These are phyloP conservation scores for Brassica balearica DNA, from an alignment of 441 rosid species.

Conservation along the genomic window DNA sequence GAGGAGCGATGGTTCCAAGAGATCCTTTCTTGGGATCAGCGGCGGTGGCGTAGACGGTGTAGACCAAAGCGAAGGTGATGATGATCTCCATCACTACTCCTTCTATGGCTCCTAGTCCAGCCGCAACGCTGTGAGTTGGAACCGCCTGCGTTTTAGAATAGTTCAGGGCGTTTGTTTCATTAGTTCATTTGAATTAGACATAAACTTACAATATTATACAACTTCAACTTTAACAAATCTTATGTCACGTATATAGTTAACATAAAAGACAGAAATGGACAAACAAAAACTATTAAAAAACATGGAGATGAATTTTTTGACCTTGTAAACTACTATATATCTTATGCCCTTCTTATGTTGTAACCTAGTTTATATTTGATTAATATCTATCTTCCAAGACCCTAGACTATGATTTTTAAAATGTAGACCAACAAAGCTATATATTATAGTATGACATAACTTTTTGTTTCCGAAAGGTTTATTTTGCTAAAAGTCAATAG, in stretches of 20 bases:
- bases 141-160: slow-evolving; percentile 52
- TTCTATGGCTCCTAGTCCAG: slow-evolving; percentile 75
- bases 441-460: not conserved
- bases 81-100: slow-evolving; percentile 94
- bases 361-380: not conserved
- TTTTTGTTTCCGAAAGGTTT: not conserved
- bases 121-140: slow-evolving; percentile 77
- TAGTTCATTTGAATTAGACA: slow-evolving; percentile 14
- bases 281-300: slow-evolving; percentile 8
- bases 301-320: not conserved
- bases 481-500: not conserved
- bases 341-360: not conserved
- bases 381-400: not conserved
- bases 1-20: slow-evolving; percentile 84
- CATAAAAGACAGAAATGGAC: not conserved
- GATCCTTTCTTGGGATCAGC: slow-evolving; percentile 95
- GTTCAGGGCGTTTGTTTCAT: slow-evolving; percentile 24
- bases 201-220: not conserved
- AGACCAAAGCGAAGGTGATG: slow-evolving; percentile 85
- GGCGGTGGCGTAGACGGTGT: slow-evolving; percentile 93
- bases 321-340: not conserved
- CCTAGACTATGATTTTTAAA: not conserved
- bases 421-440: not conserved
- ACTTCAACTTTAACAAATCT: not conserved
- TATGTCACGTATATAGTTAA: slow-evolving; percentile 1